phyloP scores from a whole-genome alignment of 2,329 filamentous ascomycete species.

The Ophiostoma perfectum region DNA sequence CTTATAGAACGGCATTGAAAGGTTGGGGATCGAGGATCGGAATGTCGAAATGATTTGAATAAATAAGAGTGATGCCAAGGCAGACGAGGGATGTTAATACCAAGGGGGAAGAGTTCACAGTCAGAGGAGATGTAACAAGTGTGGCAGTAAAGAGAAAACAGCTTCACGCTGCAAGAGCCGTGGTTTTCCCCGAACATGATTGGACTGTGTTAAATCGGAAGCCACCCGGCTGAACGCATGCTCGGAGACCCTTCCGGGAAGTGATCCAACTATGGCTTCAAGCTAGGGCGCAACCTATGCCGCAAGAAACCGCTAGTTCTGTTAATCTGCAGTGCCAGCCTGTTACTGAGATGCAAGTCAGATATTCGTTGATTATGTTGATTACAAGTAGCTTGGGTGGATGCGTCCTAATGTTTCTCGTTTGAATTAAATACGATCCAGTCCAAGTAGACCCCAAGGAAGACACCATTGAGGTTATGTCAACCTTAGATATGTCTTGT shows the following conservation, averaged over 20 bases:
- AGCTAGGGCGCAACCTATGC: neutral
- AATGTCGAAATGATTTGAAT: neutral
- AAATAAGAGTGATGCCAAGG: neutral
- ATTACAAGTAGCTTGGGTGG: too few species aligned
- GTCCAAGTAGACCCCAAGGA: too few species aligned
- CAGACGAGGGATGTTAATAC: neutral
- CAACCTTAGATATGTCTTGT: too few species aligned
- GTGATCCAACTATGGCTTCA: neutral
- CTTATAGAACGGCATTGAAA: constrained; percentile 1
- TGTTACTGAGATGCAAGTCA: too few species aligned
- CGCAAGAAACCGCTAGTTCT: neutral
- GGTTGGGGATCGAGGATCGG: neutral
- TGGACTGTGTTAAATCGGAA: neutral
- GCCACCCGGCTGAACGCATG: neutral
- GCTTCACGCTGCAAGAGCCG: neutral
- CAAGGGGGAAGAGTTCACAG: neutral
- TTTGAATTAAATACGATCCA: too few species aligned
- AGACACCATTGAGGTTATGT: too few species aligned
- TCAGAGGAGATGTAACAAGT: neutral
- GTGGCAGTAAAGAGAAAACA: too few species aligned
- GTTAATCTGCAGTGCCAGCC: neutral
- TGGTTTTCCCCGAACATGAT: neutral
- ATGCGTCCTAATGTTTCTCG: too few species aligned
- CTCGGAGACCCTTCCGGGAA: neutral
- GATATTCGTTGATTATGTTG: too few species aligned